Evolutionary conservation across 257 asterid species (phyloP).

Genomic region (Echium plantagineum): DNA sequence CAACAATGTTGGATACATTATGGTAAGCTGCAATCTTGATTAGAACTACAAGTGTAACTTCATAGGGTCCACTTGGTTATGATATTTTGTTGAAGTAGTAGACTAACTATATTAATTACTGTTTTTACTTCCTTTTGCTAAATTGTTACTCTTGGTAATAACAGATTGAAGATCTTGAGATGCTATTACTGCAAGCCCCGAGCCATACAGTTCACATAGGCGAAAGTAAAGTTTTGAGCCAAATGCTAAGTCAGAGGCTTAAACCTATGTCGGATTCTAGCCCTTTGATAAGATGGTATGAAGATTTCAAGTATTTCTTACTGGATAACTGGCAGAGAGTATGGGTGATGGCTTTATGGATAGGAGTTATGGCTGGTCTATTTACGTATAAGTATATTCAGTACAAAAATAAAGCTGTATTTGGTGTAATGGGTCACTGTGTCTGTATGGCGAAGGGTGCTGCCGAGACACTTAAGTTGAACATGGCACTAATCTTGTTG

Average conservation of each 20-base stretch:
- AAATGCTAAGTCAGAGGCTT: slow-evolving; percentile 80
- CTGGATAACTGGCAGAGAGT: slow-evolving; percentile 84
- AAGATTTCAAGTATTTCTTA: slow-evolving; percentile 47
- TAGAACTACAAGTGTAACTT: background rate
- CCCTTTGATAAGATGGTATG: slow-evolving; percentile 35
- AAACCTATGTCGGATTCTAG: slow-evolving; percentile 42
- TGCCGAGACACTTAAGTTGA: slow-evolving; percentile 89
- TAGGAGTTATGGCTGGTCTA: slow-evolving; percentile 72
- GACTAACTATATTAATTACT: too few relatives aligned
- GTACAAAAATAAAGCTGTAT: slow-evolving; percentile 43
- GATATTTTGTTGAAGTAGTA: too few relatives aligned
- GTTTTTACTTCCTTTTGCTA: background rate
- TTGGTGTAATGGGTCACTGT: slow-evolving; percentile 65
- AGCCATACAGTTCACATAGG: slow-evolving; percentile 42
- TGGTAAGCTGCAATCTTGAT: slow-evolving; percentile 26
- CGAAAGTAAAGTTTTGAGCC: slow-evolving; percentile 66
- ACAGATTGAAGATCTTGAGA: slow-evolving; percentile 79
- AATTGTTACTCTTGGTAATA: background rate
- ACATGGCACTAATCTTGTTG: slow-evolving; percentile 76
- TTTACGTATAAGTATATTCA: slow-evolving; percentile 66
- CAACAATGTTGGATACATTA: slow-evolving; percentile 44
- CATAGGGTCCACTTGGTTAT: too few relatives aligned
- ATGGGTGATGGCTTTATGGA: slow-evolving; percentile 85
- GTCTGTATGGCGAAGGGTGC: slow-evolving; percentile 92
- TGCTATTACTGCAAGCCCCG: slow-evolving; percentile 82